These are phyloP conservation scores for Ophiocordyceps camponoti-leonardi DNA, from an alignment of 2,329 filamentous ascomycete species.

Conservation along the genomic window DNA sequence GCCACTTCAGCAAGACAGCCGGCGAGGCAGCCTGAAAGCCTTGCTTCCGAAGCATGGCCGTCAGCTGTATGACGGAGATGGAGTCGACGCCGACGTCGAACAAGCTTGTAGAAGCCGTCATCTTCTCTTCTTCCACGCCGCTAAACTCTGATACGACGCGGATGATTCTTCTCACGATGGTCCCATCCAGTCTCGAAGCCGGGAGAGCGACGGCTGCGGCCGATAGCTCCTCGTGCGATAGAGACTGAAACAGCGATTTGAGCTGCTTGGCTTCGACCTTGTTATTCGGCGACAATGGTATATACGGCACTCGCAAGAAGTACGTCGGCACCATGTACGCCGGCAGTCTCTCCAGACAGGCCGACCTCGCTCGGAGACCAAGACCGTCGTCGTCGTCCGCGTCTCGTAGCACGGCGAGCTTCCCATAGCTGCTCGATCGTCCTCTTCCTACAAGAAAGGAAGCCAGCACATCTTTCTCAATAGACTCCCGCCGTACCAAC, in stretches of 20 bases:
- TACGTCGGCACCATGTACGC: slow-evolving; percentile 87
- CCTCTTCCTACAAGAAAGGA: slow-evolving; percentile 42
- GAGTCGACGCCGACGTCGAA: slow-evolving; percentile 84
- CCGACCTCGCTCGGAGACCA: slow-evolving; percentile 30
- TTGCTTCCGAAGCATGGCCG: slow-evolving; percentile 41
- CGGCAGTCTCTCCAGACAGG: slow-evolving; percentile 55
- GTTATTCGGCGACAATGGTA: slow-evolving; percentile 78
- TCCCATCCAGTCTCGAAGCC: slow-evolving; percentile 12
- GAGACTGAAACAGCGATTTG: slow-evolving; percentile 42
- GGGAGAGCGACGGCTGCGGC: slow-evolving; percentile 9
- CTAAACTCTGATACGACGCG: slow-evolving; percentile 36
- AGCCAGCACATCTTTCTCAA: slow-evolving; percentile 69
- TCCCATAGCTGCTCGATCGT: not conserved
- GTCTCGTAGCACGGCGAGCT: slow-evolving; percentile 11
- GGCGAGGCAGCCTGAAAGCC: slow-evolving; percentile 46
- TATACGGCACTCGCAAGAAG: slow-evolving; percentile 49
- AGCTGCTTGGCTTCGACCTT: slow-evolving; percentile 66
- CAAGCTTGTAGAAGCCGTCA: slow-evolving; percentile 45
- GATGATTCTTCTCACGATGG: slow-evolving; percentile 29
- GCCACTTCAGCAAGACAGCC: slow-evolving; percentile 49
- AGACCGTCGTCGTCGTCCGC: slow-evolving; percentile 16
- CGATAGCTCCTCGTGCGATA: slow-evolving; percentile 41
- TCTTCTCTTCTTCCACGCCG: slow-evolving; percentile 20
- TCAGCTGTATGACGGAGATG: slow-evolving; percentile 60
- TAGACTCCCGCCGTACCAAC: slow-evolving; percentile 50